Base-by-base conservation (phyloP, 2,329 filamentous ascomycete species). In the Balansia obtecta region DNA sequence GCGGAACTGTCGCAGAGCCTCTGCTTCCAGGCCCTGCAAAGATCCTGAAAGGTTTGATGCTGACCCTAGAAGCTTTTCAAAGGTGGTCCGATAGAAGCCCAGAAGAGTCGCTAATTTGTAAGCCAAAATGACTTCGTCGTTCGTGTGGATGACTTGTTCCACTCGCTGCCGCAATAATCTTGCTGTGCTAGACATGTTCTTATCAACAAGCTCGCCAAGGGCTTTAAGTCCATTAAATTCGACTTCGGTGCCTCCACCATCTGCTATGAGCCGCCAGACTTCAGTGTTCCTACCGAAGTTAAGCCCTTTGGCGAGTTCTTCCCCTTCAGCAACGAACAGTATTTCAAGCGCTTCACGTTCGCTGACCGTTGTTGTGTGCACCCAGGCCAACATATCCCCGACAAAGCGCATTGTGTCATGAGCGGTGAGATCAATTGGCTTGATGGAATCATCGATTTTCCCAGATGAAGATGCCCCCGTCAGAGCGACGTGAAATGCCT, bases 311-410 rank as follows among this genome's bases (percentile, higher is more conserved):
- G 85, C 85, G 51, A 97, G 86, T 60, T 95, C 88, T 54, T 93
- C 86, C 2, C 87, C 90, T 54, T 96, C 90, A 0, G 86, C 85
- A 41, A 96, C 83, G 62, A 98, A 98, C 0, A 98, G 72, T 2
- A 88, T 82, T 64, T 97, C 91, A 6, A 98, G 74, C 0, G 90
- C 89, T 66, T 98, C 93, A 48, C 87, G 80, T 66, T 98, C 93
- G 33, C 91, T 94, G 1, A 98, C 93, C 0, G 91, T 85, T 2
- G 90, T 86, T 0, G 93, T 95, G 64, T 98, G 93, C 6, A 86
- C 82, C 93, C 93, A 98, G 5, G 93, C 93, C 13, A 98, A 76
- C 90, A 98, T 98, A 63, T 98, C 93, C 49, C 93, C 89, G 2
- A 94, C 82, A 64, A 97, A 97, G 18, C 93, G 82, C 27, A 97